These are phyloP conservation scores for Colletotrichum tofieldiae DNA, from an alignment of 2,329 filamentous ascomycete genomes.

Conservation along the genomic window DNA sequence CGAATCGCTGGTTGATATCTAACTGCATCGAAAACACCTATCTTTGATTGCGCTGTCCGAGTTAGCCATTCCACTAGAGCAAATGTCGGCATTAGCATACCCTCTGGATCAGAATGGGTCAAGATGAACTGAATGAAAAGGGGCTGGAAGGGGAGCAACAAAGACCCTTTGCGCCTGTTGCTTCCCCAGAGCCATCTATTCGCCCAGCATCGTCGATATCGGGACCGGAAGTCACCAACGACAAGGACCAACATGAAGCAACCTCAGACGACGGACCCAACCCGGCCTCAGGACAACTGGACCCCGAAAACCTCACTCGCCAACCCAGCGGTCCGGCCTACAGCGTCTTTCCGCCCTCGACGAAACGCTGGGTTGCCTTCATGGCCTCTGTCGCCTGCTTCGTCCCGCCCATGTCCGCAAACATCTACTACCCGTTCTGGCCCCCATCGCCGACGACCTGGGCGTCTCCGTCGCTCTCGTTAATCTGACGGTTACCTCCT, in stretches of 20 bases:
- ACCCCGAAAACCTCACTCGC: constrained; percentile 50
- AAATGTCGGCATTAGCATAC: background rate
- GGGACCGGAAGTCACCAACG: background rate
- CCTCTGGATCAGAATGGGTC: constrained; percentile 10
- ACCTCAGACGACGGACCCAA: background rate
- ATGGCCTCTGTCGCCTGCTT: constrained; percentile 69
- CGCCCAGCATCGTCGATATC: background rate
- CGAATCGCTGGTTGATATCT: background rate
- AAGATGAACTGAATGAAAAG: background rate
- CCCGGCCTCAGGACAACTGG: background rate
- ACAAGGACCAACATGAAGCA: constrained; percentile 19
- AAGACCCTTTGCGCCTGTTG: background rate
- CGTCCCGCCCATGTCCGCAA: constrained; percentile 72
- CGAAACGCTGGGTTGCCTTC: constrained; percentile 67
- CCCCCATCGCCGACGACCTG: constrained; percentile 57
- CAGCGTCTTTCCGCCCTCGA: constrained; percentile 54
- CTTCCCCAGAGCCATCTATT: background rate
- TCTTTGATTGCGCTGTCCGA: background rate
- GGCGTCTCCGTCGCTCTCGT: constrained; percentile 58
- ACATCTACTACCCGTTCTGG: constrained; percentile 67
- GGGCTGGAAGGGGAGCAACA: background rate
- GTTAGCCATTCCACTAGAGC: background rate
- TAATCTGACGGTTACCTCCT: constrained; percentile 71
- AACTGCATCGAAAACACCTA: background rate
- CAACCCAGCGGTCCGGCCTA: constrained; percentile 55